Conservation (phyloP, 2,329 filamentous ascomycete species). For the Zymoseptoria brevis region DNA sequence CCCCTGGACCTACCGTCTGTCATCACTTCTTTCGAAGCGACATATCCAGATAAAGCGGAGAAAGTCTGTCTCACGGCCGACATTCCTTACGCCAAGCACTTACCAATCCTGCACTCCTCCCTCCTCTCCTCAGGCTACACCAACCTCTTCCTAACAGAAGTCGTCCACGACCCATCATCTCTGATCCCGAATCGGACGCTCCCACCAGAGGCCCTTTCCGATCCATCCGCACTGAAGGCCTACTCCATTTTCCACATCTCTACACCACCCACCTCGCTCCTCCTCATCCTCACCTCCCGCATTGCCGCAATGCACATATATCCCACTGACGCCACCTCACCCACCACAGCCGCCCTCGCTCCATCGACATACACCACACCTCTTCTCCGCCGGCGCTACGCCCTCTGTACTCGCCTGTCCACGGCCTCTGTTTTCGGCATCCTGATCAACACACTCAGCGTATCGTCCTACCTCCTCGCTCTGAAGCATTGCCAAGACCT, state of each 20-base stretch:
- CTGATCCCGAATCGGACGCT: constrained; percentile 76
- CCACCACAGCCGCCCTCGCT: not conserved
- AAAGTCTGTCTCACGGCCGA: constrained; percentile 81
- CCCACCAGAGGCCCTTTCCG: constrained; percentile 41
- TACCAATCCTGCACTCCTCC: constrained; percentile 48
- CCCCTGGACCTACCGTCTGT: constrained; percentile 55
- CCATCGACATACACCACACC: constrained; percentile 39
- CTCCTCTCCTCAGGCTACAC: constrained; percentile 59
- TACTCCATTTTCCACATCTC: constrained; percentile 81
- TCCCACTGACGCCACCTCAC: constrained; percentile 2
- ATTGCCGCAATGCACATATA: constrained; percentile 73
- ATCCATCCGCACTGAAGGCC: constrained; percentile 47
- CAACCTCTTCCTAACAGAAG: constrained; percentile 58
- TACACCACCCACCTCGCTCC: constrained; percentile 68
- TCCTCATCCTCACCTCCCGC: constrained; percentile 78
- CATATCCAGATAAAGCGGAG: constrained; percentile 56
- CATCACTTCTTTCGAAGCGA: constrained; percentile 54
- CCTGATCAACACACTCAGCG: constrained; percentile 87
- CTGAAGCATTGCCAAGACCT: constrained; percentile 63
- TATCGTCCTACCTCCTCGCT: constrained; percentile 80
- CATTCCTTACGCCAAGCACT: constrained; percentile 73
- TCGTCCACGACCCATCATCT: constrained; percentile 71
- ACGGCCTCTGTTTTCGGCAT: constrained; percentile 85
- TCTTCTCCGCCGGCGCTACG: constrained; percentile 76
- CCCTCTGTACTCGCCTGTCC: constrained; percentile 69